Base-by-base conservation (phyloP, 441 rosid species). In the Populus hybrid region DNA sequence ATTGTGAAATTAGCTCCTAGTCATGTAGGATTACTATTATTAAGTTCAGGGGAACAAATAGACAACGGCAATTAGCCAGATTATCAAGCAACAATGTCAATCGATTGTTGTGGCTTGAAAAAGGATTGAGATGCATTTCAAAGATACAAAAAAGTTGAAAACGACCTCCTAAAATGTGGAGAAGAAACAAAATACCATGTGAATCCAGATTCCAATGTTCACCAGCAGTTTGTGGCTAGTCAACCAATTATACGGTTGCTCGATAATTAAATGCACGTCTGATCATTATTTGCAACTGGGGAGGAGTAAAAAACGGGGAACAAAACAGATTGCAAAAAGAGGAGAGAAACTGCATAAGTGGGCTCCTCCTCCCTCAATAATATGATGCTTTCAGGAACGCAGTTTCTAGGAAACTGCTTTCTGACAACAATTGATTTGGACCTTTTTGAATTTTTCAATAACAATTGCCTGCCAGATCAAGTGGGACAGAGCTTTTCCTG, bases 391-490 rank as follows among this genome's bases (percentile, higher is more conserved):
- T 24, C 24, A 50, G 67, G 26, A 53, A 67, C 68, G 79, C 65
- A 81, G 53, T 76, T 85, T 73, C 88, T 56, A 63, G 50, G 84
- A 79, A 81, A 72, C 65, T 61, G 53, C 86, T 45, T 61, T 29
- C 26, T 38, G 66, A 64, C 74, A 61, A 79, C 61, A 72, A 79
- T 33, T 33, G 74, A 79, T 36, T 28, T 67, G 67, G 76, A 18
- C 67, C 65, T 28, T 16, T 16, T 53, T 50, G 50, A 24, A 23
- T 20, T 10, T 26, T 56, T 69, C 63, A 3, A 76, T 50, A 33
- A 50, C 16, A 75, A 67, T n/a, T 20, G 50, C 0, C 59, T 31
- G 9, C 40, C 35, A 35, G 36, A 28, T 71, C 40, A 2, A 42
- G 64, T 28, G 26, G 42, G 50, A 18, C 33, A 64, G 9, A 64